Base-by-base conservation (phyloP, 371 early-diverging fungal species). In the Apophysomyces trapeziformis region DNA sequence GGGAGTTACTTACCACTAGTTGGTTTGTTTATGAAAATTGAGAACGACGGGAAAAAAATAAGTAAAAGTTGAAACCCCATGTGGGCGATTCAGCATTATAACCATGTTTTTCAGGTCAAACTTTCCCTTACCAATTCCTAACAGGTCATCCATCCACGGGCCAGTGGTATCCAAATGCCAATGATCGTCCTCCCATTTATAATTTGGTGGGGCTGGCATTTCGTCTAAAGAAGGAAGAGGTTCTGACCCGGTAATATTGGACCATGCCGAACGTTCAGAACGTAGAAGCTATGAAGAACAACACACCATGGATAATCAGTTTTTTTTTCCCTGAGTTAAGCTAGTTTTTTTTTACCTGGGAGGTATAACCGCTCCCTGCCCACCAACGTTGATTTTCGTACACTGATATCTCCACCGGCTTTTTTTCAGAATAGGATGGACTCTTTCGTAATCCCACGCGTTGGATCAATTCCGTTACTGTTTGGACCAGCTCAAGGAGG, bases 341-440 rank as follows among this genome's bases (percentile, higher is more conserved):
- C 32, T 26, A 26, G 2, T 26, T 26, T 26, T 26, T 26, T 26
- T 26, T 26, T 26, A 71, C 72, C 58, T 71, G 68, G 6, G 72
- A 45, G 18, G 68, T 68, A 38, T 61, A 68, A 5, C 65, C 65
- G 35, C 59, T 68, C 26, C 64, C 68, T 3, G 65, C 68, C 66
- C 68, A 69, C 70, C 70, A 74, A 16, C 70, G 68, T 44, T 74
- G 74, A 60, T 74, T 74, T 65, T 74, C 70, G 21, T 74, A 74
- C 1, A 74, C 26, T 3, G 72, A 71, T 6, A 71, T 37, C 18
- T 66, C 67, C 11, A 67, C 43, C 13, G 50, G 56, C 36, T 63
- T 58, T 43, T 60, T 68, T 41, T n/a, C n/a, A 41, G 65, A 38
- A 38, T 26, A 50, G 32, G 32, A 26, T 26, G 32, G 32, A 12